Base-by-base conservation (phyloP, 805 yeast genomes). In the Alloascoidea hylecoeti region DNA sequence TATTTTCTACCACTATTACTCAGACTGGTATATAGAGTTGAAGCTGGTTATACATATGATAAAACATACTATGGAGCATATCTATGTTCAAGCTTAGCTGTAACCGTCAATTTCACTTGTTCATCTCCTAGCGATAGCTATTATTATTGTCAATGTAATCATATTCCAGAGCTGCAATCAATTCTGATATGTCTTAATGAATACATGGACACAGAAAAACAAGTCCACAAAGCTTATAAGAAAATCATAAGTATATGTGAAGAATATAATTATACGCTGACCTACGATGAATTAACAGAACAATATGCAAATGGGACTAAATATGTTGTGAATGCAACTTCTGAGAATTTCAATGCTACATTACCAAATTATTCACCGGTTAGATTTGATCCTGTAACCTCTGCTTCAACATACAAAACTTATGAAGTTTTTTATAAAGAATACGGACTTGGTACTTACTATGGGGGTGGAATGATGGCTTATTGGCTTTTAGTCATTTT, bases 281-380 rank as follows among this genome's bases (percentile, higher is more conserved):
- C 49, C 2, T 19, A 40, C 4, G 46, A 42, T 4, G 50, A 50
- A 6, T 40, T 59, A 42, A 48, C 43, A 15, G 34, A 39, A 2
- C 38, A 56, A 15, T 63, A 56, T 39, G 38, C 41, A 12, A 55
- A 56, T 37, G 61, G 63, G 1, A 53, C 63, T 0, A 33, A 46
- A 2, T 45, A 47, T 18, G 32, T 47, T 2, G 14, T 46, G 2
- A 38, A 41, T n/a, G 46, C 42, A 9, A 34, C 17, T 17, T 4
- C 39, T 2, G 38, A 16, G 3, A 18, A 36, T 1, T 14, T 37
- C 4, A 37, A 39, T 2, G 42, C 41, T 1, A 51, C 55, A 0
- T 43, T 50, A 3, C 3, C 30, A 9, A 9, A 23, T 9, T 23
- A 9, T 23, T 9, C 30, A 9, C 30, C 30, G n/a, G 30, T 23